Evolutionary conservation across 768 basidiomycete species (phyloP), one percentile per base, ranked within the genome.

Genomic region (Pleurotus pulmonarius): DNA sequence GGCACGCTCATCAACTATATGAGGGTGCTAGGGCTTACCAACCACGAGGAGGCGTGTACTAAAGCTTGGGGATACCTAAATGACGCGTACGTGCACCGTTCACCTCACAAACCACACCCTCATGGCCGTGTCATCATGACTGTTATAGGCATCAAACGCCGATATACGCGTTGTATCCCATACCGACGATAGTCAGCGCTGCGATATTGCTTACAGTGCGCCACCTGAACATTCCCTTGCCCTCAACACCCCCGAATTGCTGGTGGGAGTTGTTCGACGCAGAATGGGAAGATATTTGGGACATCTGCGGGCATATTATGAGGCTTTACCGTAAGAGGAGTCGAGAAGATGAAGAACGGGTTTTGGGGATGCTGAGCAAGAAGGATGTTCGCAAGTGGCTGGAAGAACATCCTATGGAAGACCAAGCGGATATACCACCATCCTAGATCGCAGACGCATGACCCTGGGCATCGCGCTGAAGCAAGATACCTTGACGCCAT

Each of bases 211-310:
- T 98, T 46, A 78, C 92, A 2, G 80, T 83, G 11, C 85, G 93
- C 3, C 79, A 88, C 56, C 69, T 89, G n/a, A 72, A 73, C 4
- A 84, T 98, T 43, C 71, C 90, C 0, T 78, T 98, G 0, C 92
- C 94, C 0, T 85, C 84, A 1, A 73, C 75, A 8, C 77, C 86
- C 9, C 83, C 88, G 0, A 78, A 86, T 55, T 82, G 85, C 56
- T 99, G 97, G 97, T 96, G 91, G 88, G 85, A 90, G 44, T 76
- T 98, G 5, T 99, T 99, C 64, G 97, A 98, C 66, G 90, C 92
- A 0, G 77, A 84, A 0, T 91, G 86, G 84, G 92, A 94, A 54
- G 95, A 97, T 63, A 78, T 97, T 24, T 89, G 88, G 86, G 84
- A 78, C 61, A 85, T 94, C 6, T 87, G 87, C 58, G 93, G 92